Evolutionary conservation across 345 rosid species (phyloP), one percentile per base, ranked within the genome.

Genomic region (Bruguiera parviflora): DNA sequence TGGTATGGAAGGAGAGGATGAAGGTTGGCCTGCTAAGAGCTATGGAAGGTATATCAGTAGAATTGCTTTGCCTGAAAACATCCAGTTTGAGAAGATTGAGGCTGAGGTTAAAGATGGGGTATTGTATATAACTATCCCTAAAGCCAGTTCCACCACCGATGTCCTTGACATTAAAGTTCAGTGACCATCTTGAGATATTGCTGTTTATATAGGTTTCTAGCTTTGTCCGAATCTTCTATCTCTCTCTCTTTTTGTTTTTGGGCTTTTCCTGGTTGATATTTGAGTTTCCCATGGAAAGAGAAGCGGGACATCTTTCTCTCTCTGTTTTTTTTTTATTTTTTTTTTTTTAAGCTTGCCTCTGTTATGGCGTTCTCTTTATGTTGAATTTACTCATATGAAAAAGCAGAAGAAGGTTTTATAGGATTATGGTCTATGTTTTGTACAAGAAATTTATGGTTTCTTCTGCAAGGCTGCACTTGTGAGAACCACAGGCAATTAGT

Each of bases 81-180:
- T 84, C 37, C 51, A 76, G 74, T 82, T 84, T 64, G 90, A 87
- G 83, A 87, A 85, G 62, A 85, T 89, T 2, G 78, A 59, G 24
- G 94, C 94, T 3, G 94, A 80, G 77, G 89, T 86, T 21, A 86
- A 55, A 63, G 87, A 86, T 77, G 93, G 89, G 15, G 93, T 88
- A 2, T 47, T 86, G 84, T 84, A 83, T 49, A 71, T 84, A 21
- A 67, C 73, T 0, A 79, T 89, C 3, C 91, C 91, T 2, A 89
- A 86, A 68, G 81, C 84, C 8, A 72, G 28, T 21, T 1, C 39
- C 53, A 31, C 29, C 13, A 25, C 25, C 70, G 71, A 71, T 53
- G 31, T 78, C 5, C 39, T 66, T 20, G 81, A 58, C 71, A 81
- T 84, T 10, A 61, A 66, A 39, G 83, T 84, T 27, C 70, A 63